Percentiles rank a stretch among this genome's conserved stretches.
Conservation (phyloP, 495 filamentous ascomycete genomes). For the Pseudevernia furfuracea region DNA sequence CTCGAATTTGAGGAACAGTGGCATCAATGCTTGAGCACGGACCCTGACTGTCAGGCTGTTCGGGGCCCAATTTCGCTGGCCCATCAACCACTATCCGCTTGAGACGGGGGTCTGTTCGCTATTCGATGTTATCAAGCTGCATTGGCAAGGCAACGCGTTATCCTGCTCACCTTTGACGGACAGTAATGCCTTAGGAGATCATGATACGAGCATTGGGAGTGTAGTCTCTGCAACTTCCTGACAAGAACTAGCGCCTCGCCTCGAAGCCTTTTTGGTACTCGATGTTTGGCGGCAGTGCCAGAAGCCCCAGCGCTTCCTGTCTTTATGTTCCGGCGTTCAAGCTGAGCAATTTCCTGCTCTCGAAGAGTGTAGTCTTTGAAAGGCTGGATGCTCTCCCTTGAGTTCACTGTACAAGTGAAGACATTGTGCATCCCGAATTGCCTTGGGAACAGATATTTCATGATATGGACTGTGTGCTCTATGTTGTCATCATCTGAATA, state of each 20-base stretch:
- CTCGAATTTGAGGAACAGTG: conserved; percentile 21
- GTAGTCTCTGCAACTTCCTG: conserved; percentile 57
- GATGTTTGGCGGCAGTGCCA: conserved; percentile 28
- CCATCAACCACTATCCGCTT: background rate
- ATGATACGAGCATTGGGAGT: conserved; percentile 68
- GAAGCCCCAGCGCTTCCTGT: background rate
- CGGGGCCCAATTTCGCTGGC: background rate
- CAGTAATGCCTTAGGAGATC: conserved; percentile 76
- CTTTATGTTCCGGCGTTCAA: conserved; percentile 16
- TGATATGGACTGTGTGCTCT: conserved; percentile 58
- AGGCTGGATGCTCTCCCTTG: conserved; percentile 54
- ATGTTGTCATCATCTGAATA: conserved; percentile 44
- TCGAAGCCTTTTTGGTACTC: conserved; percentile 68
- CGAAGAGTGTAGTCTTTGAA: conserved; percentile 77
- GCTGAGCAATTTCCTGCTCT: conserved; percentile 67
- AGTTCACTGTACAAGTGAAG: conserved; percentile 64
- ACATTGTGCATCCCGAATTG: conserved; percentile 88
- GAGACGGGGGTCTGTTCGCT: background rate
- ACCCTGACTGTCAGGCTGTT: background rate
- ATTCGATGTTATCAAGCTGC: background rate
- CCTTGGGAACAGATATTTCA: conserved; percentile 90
- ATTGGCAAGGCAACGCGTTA: background rate
- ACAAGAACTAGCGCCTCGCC: conserved; percentile 53
- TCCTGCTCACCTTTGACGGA: conserved; percentile 44
- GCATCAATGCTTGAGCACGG: conserved; percentile 7